Percentiles rank a stretch among this genome's conserved stretches.
Conservation (phyloP, 345 rosid species). For the Pugionium dolabratum region DNA sequence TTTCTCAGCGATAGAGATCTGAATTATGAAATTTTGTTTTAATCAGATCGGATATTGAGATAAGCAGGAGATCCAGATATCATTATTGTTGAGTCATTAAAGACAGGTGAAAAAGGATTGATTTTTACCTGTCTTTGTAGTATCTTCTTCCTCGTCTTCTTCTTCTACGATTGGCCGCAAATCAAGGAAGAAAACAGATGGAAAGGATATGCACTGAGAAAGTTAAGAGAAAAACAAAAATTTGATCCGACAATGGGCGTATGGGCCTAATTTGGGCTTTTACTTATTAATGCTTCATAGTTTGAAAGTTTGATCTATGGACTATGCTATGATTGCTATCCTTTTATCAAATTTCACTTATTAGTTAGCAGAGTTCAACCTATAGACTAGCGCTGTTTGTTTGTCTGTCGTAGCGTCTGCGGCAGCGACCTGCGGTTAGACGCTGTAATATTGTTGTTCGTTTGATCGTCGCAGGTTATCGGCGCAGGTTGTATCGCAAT, state of each 20-base stretch:
- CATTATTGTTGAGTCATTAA: background rate
- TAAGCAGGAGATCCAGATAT: slow-evolving; percentile 8
- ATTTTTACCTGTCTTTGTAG: slow-evolving; percentile 28
- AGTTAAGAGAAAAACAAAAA: background rate
- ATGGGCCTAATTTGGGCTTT: slow-evolving; percentile 22
- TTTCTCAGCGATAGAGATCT: slow-evolving; percentile 22
- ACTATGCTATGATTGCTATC: background rate
- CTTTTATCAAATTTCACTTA: background rate
- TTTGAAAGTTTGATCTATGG: background rate
- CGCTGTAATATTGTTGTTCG: too few species aligned
- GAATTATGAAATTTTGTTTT: slow-evolving; percentile 3
- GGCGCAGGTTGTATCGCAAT: too few species aligned
- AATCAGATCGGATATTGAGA: slow-evolving; percentile 32
- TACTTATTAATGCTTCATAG: background rate
- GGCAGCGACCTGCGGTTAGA: too few species aligned
- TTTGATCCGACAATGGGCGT: background rate
- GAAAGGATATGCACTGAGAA: slow-evolving; percentile 11
- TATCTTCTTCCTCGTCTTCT: slow-evolving; percentile 20
- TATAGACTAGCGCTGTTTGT: too few species aligned
- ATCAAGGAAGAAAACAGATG: slow-evolving; percentile 29
- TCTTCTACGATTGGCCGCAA: slow-evolving; percentile 28
- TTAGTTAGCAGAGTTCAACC: background rate
- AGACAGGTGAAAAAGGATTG: slow-evolving; percentile 33
- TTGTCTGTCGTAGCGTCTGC: too few species aligned
- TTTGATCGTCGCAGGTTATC: too few species aligned